phyloP scores from a whole-genome alignment of 768 basidiomycete species.

The Termitomyces sp. region DNA sequence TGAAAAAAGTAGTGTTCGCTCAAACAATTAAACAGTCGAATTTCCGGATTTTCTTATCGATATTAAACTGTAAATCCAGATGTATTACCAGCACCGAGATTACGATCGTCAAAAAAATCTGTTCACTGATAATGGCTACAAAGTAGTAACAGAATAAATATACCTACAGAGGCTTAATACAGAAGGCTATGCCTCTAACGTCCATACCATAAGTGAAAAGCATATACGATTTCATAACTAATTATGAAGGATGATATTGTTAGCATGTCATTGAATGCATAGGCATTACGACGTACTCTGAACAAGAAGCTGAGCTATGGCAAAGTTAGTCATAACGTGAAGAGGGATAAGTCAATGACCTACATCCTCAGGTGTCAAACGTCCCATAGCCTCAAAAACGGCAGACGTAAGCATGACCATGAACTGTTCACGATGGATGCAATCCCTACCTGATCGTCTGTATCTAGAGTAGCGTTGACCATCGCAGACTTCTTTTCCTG shows the following conservation, averaged over 20 bases:
- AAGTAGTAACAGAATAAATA: neutral
- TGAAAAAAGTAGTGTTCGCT: no score
- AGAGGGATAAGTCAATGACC: conserved; percentile 15
- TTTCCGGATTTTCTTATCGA: no score
- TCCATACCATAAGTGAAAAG: neutral
- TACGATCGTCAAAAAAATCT: neutral
- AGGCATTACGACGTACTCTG: conserved; percentile 31
- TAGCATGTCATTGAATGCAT: neutral
- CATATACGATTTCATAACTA: neutral
- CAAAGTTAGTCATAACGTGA: conserved; percentile 7
- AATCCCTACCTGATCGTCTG: conserved; percentile 66
- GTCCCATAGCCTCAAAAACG: conserved; percentile 67
- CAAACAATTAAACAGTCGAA: no score
- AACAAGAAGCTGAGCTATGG: conserved; percentile 52
- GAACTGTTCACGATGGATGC: neutral
- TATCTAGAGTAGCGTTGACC: conserved; percentile 82
- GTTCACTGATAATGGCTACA: neutral
- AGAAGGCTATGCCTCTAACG: neutral
- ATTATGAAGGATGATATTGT: neutral
- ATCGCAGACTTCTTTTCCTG: conserved; percentile 97
- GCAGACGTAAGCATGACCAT: conserved; percentile 10
- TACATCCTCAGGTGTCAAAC: conserved; percentile 82
- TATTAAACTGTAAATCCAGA: no score
- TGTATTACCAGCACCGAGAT: no score
- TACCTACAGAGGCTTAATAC: neutral